Evolutionary conservation across 805 yeast genomes (phyloP), one percentile per base, ranked within the genome.

Genomic region (Kuraishia floccosa): DNA sequence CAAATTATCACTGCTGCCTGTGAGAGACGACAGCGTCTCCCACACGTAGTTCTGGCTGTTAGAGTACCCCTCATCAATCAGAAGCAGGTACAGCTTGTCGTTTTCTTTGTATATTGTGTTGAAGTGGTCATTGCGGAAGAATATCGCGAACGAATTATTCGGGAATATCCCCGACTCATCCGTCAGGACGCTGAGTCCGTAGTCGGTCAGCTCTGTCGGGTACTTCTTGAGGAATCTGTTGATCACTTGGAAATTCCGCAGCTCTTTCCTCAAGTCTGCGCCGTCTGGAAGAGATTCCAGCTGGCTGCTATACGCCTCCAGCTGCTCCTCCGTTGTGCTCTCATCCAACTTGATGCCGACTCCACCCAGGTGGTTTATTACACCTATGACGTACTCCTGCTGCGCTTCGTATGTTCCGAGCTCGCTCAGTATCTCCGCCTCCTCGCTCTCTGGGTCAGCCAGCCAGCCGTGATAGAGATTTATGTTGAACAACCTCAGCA

Each of bases 51-150:
- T 56, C 2, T 49, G 43, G 22, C 39, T 39, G 25, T 63, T 58
- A 3, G 33, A 40, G 43, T 72, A 79, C 3, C 91, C 85, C 11
- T 64, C 57, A 47, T 91, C 96, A 2, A 91, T 82, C 3, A 82
- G 77, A 17, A 89, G 58, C 4, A 71, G 52, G 46, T 70, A 85
- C 20, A 89, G 57, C 18, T 60, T 61, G 25, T 53, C 55, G 12
- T 49, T 52, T 15, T 50, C 49, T 44, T 76, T 76, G 41, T 62
- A 68, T 8, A 87, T 48, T 0, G 96, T 84, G 39, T 69, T 69
- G 53, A 83, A 89, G 50, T 86, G 96, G 50, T 91, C 87, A 52
- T 91, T 89, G 46, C 96, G 66, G 58, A 87, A 91, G 38, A 89
- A 68, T 0, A 89, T 73, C 1, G 76, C 70, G 33, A 76, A 63